These are phyloP conservation scores for Diaporthe citri DNA, from an alignment of 2,329 filamentous ascomycete genomes.

Conservation along the genomic window DNA sequence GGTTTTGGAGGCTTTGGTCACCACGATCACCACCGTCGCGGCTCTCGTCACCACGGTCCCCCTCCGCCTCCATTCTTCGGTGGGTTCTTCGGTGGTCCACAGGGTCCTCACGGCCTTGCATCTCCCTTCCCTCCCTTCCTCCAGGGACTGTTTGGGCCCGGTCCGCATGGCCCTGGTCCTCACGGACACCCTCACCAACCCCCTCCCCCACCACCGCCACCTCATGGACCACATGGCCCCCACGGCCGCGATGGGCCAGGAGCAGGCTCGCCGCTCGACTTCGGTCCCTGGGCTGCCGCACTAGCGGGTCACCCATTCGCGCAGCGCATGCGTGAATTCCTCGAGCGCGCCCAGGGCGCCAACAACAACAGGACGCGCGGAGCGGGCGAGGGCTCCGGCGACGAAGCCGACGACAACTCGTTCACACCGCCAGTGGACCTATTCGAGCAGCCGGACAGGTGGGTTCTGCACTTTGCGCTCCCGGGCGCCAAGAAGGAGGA, in stretches of 20 bases:
- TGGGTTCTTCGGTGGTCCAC: slow-evolving; percentile 38
- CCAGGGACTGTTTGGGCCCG: slow-evolving; percentile 32
- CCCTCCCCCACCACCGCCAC: neutral
- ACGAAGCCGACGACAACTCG: slow-evolving; percentile 50
- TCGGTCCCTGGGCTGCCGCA: slow-evolving; percentile 55
- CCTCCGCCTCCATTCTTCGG: slow-evolving; percentile 43
- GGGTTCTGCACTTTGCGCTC: slow-evolving; percentile 77
- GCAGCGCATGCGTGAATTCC: slow-evolving; percentile 55
- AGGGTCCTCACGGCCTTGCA: slow-evolving; percentile 28
- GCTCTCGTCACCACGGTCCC: slow-evolving; percentile 38
- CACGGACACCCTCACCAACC: slow-evolving; percentile 35
- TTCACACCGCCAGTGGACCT: slow-evolving; percentile 80
- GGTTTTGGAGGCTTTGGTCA: slow-evolving; percentile 35
- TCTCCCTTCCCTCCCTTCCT: slow-evolving; percentile 30
- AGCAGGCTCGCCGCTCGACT: slow-evolving; percentile 49
- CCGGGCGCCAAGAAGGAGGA: slow-evolving; percentile 86
- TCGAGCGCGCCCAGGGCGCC: slow-evolving; percentile 47
- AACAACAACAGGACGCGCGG: slow-evolving; percentile 38
- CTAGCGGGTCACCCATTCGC: slow-evolving; percentile 58
- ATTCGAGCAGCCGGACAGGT: slow-evolving; percentile 73
- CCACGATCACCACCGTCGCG: slow-evolving; percentile 39
- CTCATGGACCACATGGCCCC: slow-evolving; percentile 37
- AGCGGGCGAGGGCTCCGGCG: slow-evolving; percentile 40
- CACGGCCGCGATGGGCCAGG: slow-evolving; percentile 43
- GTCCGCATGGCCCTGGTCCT: slow-evolving; percentile 41